Conservation (phyloP, 1,284 basidiomycete species). For the Puccinia hordei region DNA sequence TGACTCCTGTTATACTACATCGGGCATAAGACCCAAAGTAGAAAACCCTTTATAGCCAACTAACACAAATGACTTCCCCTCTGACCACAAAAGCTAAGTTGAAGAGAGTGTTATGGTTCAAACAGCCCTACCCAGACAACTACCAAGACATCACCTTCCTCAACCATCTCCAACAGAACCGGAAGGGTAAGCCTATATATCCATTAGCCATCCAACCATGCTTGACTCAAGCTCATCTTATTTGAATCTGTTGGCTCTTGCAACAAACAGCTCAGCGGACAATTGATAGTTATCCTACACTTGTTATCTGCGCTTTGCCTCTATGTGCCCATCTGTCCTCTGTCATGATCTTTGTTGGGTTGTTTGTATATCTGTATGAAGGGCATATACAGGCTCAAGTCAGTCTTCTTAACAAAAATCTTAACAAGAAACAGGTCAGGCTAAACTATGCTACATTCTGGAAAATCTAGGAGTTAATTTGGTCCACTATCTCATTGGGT, state of each 20-base stretch:
- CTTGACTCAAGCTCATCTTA: neutral
- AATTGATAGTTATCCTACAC: slow-evolving; percentile 72
- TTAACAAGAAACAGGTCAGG: neutral
- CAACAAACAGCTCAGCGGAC: slow-evolving; percentile 70
- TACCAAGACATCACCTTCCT: slow-evolving; percentile 31
- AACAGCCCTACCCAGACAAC: slow-evolving; percentile 41
- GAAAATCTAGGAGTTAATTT: slow-evolving; percentile 7
- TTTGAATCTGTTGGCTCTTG: neutral
- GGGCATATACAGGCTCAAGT: slow-evolving; percentile 61
- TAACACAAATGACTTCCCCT: too few relatives aligned
- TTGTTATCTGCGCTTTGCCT: slow-evolving; percentile 73
- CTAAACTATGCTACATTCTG: neutral
- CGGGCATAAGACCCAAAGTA: too few relatives aligned
- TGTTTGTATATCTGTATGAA: slow-evolving; percentile 74
- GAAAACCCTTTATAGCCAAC: too few relatives aligned
- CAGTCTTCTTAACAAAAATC: slow-evolving; percentile 29
- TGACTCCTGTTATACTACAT: too few relatives aligned
- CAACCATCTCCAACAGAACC: slow-evolving; percentile 30
- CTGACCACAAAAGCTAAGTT: slow-evolving; percentile 22
- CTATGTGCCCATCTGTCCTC: slow-evolving; percentile 81
- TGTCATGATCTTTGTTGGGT: slow-evolving; percentile 76
- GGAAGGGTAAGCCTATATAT: slow-evolving; percentile 3
- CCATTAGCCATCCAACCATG: neutral
- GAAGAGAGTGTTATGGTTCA: slow-evolving; percentile 22
- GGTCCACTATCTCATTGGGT: slow-evolving; percentile 56